Evolutionary conservation across 2,329 filamentous ascomycete species (phyloP), one percentile per base, ranked within the genome.

Genomic region (Sporothrix globosa): DNA sequence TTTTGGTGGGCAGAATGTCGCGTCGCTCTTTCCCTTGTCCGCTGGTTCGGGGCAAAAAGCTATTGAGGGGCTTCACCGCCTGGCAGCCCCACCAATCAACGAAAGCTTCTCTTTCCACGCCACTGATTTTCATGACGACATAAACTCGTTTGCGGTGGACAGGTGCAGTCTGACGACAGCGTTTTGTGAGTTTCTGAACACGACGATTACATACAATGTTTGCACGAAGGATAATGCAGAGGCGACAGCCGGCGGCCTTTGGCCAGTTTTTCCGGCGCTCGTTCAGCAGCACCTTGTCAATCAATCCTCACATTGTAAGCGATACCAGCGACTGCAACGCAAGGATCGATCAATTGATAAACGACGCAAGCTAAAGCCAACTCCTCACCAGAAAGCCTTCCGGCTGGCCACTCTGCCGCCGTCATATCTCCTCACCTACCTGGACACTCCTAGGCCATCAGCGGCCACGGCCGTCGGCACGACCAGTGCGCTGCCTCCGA

Each of bases 401-500:
- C 83, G 84, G 34, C 80, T 84, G 72, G 80, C 83, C 1, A 75
- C 81, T 9, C 77, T 81, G 1, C 80, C 83, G 0, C 80, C 81
- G 52, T 80, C 80, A 1, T 83, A 89, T 76, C 80, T 88, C 44
- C 83, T 91, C 41, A 86, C 86, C 54, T 86, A 87, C 73, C 86
- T 91, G 71, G 82, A 87, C 50, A 85, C 84, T 52, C 78, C 82
- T 17, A 87, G 88, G 1, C 88, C 88, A 0, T 85, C 81, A 4
- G 77, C 81, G 6, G 77, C 78, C 39, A 79, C 91, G 24, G 83
- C 88, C 17, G 86, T 91, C 72, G 89, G 89, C 65, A 86, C 83
- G 1, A 86, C 87, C 0, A 86, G 84, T 6, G 75, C 80, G 19
- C 73, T 90, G n/a, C 88, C 88, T 1, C 88, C 88, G 0, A 89